Conservation (phyloP, 1,284 basidiomycete genomes). For the Irpex rosettiformis region DNA sequence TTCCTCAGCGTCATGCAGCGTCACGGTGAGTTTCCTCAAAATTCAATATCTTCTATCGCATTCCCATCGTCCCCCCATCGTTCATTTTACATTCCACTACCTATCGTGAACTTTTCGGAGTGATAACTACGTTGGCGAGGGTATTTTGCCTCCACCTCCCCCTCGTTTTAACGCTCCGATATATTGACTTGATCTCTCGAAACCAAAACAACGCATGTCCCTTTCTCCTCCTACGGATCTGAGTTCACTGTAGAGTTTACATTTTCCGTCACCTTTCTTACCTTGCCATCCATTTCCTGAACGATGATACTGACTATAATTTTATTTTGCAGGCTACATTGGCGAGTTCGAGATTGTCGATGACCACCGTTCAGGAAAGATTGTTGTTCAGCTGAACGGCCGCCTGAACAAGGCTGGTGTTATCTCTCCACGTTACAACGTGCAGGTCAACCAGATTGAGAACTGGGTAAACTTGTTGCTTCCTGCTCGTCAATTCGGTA, state of each 20-base stretch:
- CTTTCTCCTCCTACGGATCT: slow-evolving; percentile 33
- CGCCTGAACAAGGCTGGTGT: slow-evolving; percentile 99
- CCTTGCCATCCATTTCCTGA: slow-evolving; percentile 3
- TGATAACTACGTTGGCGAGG: slow-evolving; percentile 73
- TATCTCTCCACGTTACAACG: slow-evolving; percentile 98
- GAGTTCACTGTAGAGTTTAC: slow-evolving; percentile 59
- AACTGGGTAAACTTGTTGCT: slow-evolving; percentile 92
- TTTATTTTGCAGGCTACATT: slow-evolving; percentile 79
- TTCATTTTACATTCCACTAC: slow-evolving; percentile 12
- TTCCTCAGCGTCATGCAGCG: slow-evolving; percentile 97
- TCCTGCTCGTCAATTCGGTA: slow-evolving; percentile 94
- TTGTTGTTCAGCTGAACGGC: slow-evolving; percentile 98
- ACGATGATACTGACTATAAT: slow-evolving; percentile 19
- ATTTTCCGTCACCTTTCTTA: slow-evolving; percentile 35
- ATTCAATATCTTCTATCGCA: not conserved
- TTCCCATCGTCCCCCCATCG: slow-evolving; percentile 6
- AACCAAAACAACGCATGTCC: slow-evolving; percentile 47
- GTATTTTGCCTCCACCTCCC: slow-evolving; percentile 46
- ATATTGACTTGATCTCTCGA: slow-evolving; percentile 47
- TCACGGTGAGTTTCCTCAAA: slow-evolving; percentile 77
- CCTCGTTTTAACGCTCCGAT: slow-evolving; percentile 72
- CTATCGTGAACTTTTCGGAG: slow-evolving; percentile 39
- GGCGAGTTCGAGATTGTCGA: slow-evolving; percentile 99
- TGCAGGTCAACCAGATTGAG: slow-evolving; percentile 91
- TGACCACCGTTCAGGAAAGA: slow-evolving; percentile 98